Evolutionary conservation across 2,329 filamentous ascomycete genomes (phyloP), one percentile per base, ranked within the genome.

Genomic region (Ceratocystis destructans): DNA sequence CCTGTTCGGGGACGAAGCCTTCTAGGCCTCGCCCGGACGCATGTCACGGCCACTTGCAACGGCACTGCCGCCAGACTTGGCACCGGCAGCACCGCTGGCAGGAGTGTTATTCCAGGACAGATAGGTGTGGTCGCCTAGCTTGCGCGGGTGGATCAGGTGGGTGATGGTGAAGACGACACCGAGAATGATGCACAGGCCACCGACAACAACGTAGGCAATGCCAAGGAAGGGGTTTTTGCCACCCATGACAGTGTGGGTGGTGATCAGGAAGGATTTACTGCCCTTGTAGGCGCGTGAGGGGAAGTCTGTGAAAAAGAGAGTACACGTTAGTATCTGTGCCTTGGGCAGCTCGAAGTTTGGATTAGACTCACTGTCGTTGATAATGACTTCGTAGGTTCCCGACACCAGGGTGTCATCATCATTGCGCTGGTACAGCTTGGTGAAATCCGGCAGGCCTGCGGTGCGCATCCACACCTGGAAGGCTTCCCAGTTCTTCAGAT

Each of bases 391-490:
- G 74, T 99, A 99, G 22, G 77, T 83, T 33, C 93, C 94, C 17
- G 78, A 73, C 44, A 74, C 72, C 87, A 99, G 87, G 0, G 78
- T 74, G 1, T 81, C 77, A 0, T 79, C 79, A 73, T 96, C 87
- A 73, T 96, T 96, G 68, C 91, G 83, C 75, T 87, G 83, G 59
- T 90, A 90, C 61, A 99, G 80, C 78, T 99, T 99, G 82, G 89
- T 96, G 75, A 99, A 99, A 4, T 87, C 88, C 0, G 94, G 94
- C 71, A 97, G 78, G 67, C 93, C 94, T 28, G 94, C 94, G 1
- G 95, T 96, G 71, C 94, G 86, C 94, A 99, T 99, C 94, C 94
- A 99, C 25, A 97, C 92, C 77, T 96, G 92, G 75, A 99, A 96
- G 55, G 86, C 85, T 75, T 96, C 88, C 77, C 90, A 87, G 0